Conservation (phyloP, 2,329 filamentous ascomycete species). For the Colletotrichum somersetense region DNA sequence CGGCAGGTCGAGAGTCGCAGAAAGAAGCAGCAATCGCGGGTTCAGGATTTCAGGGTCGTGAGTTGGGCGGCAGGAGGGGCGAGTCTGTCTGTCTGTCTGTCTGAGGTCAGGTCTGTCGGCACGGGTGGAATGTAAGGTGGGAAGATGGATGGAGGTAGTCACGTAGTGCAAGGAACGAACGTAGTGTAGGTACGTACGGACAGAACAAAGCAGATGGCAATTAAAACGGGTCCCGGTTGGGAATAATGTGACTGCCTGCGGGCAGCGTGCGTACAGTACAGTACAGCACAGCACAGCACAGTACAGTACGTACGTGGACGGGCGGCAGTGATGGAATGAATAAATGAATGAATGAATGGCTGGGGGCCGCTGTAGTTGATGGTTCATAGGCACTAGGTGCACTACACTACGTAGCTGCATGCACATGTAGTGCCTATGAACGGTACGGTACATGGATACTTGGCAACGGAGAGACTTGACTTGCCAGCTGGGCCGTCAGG, state of each 20-base stretch:
- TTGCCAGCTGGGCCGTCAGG: conserved; percentile 17
- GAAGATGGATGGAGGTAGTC: background rate
- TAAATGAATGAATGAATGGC: too few species aligned
- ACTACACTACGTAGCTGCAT: too few species aligned
- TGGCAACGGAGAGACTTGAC: too few species aligned
- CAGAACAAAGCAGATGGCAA: conserved; percentile 3
- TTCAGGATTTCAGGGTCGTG: conserved; percentile 1
- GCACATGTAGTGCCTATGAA: too few species aligned
- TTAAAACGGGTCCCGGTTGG: conserved; percentile 32
- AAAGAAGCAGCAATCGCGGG: conserved; percentile 19
- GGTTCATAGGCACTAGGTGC: too few species aligned
- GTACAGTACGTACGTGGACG: too few species aligned
- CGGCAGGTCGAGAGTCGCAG: background rate
- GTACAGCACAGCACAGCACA: too few species aligned
- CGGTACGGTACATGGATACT: too few species aligned
- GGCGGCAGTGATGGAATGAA: too few species aligned
- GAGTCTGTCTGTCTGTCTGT: background rate
- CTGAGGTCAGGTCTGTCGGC: background rate
- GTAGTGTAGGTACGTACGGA: background rate
- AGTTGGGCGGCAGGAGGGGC: conserved; percentile 37
- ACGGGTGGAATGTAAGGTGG: conserved; percentile 25
- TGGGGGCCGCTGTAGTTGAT: too few species aligned
- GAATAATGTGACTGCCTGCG: conserved; percentile 24
- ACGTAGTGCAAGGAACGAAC: background rate
- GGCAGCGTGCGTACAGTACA: too few species aligned